Conservation (phyloP, 2,329 filamentous ascomycete genomes). For the Colletotrichum zoysiae region DNA sequence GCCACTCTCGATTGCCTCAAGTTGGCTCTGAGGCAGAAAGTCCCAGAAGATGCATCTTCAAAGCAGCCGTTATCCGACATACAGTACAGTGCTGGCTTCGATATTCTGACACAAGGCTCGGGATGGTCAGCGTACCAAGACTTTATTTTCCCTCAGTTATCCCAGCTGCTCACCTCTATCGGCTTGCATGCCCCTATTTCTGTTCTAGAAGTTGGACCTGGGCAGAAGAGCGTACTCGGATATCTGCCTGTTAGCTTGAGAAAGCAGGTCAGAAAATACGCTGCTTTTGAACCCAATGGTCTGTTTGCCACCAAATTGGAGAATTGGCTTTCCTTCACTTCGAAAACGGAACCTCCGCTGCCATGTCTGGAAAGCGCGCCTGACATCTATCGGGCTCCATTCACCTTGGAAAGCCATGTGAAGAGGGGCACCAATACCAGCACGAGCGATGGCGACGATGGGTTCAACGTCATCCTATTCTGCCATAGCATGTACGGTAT, state of each 20-base stretch:
- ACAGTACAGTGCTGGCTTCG: constrained; percentile 63
- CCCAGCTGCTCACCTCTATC: constrained; percentile 54
- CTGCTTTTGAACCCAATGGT: constrained; percentile 65
- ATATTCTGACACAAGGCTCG: constrained; percentile 53
- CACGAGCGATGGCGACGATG: constrained; percentile 47
- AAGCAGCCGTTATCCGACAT: constrained; percentile 57
- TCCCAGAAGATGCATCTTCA: constrained; percentile 43
- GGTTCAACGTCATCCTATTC: constrained; percentile 69
- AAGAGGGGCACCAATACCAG: constrained; percentile 30
- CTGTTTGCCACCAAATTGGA: constrained; percentile 60
- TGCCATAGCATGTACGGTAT: constrained; percentile 76
- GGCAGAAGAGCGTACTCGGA: constrained; percentile 66
- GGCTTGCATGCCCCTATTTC: constrained; percentile 59
- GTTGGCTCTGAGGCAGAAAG: constrained; percentile 52
- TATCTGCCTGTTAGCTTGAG: constrained; percentile 58
- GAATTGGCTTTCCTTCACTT: constrained; percentile 53
- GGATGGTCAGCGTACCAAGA: constrained; percentile 58
- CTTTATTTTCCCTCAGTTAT: constrained; percentile 66
- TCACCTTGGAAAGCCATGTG: constrained; percentile 50
- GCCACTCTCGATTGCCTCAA: constrained; percentile 60
- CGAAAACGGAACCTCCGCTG: constrained; percentile 51
- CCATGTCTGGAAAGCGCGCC: constrained; percentile 55
- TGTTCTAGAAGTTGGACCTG: constrained; percentile 71
- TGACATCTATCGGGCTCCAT: constrained; percentile 55
- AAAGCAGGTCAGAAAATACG: constrained; percentile 62